A percentile compares a stretch with the other conserved stretches of the same genome.
These are phyloP conservation scores for Nematodospora anomalae DNA, from an alignment of 1,139 yeast species.

Conservation along the genomic window DNA sequence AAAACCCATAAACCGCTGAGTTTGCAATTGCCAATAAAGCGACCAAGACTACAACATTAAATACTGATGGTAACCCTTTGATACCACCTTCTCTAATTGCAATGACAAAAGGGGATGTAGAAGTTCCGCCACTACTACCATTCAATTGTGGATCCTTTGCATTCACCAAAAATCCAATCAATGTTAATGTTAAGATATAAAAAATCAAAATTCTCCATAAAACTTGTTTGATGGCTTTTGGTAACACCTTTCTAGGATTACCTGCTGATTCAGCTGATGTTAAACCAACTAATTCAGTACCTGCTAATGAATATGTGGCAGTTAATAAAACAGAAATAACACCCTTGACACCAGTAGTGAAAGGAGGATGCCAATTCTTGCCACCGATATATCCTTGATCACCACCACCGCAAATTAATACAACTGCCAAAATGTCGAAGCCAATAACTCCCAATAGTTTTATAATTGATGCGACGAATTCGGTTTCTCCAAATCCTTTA, in stretches of 20 bases:
- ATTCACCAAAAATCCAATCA: conserved; percentile 44
- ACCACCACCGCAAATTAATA: conserved; percentile 67
- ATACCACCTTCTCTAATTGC: conserved; percentile 45
- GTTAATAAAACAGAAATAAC: conserved; percentile 41
- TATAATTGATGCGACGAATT: conserved; percentile 58
- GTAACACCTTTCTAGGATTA: conserved; percentile 40
- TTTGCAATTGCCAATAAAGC: conserved; percentile 47
- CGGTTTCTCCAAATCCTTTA: conserved; percentile 68
- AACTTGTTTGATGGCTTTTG: conserved; percentile 45
- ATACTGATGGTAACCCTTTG: conserved; percentile 41
- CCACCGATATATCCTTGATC: conserved; percentile 57
- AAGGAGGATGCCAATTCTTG: conserved; percentile 57
- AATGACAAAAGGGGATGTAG: conserved; percentile 46
- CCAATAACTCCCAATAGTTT: conserved; percentile 66
- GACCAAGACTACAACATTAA: conserved; percentile 42
- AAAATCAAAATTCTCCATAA: conserved; percentile 44
- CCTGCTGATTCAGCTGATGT: conserved; percentile 40
- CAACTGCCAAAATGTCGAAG: conserved; percentile 68
- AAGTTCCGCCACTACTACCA: conserved; percentile 30
- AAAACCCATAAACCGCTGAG: conserved; percentile 46
- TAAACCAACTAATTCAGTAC: conserved; percentile 45
- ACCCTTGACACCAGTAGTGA: conserved; percentile 63
- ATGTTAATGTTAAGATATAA: conserved; percentile 42
- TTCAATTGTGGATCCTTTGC: conserved; percentile 28
- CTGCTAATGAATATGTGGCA: conserved; percentile 47